Base-by-base conservation (phyloP, 768 basidiomycete genomes). In the Hemileccinum impolitum region DNA sequence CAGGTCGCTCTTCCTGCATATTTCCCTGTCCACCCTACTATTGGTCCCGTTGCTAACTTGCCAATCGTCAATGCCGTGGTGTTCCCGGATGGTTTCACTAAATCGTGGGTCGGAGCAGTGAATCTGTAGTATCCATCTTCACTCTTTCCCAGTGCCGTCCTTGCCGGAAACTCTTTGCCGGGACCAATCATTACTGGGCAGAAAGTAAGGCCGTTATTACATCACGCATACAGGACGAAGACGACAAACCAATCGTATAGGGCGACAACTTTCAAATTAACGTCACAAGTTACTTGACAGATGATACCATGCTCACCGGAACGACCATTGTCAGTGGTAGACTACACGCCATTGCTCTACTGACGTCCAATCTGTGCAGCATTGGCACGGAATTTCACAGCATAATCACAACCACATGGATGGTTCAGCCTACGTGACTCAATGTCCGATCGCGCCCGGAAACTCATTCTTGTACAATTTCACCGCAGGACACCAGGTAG, bases 381-480 rank as follows among this genome's bases (percentile, higher is more conserved):
- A 47, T 18, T 57, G 58, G 63, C 63, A 67, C 18, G 59, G 57
- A 6, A 45, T 65, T 37, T 60, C 47, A 37, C 60, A 66, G 35
- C 55, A 55, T 41, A 47, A 55, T 14, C 51, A 23, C 23, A 23
- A 23, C 6, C 23, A 23, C 3, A 23, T 23, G 60, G 28, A 30
- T 30, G 28, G 28, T 30, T 30, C 28, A 30, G 17, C 72, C 14
- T 65, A 60, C 19, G 70, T 75, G 3, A 75, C 61, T 35, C 72
- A 23, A 6, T 73, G 70, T 49, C 72, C 70, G 13, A 72, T 72
- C 37, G 58, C 60, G 2, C 63, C 66, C 1, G 59, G 55, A 5
- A 52, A 69, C 32, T 65, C 70, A 1, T 74, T 70, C 56, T 34
- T 63, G 28, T 74, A 73, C 44, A 57, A 70, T 37, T 74, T 75